Base-by-base conservation (phyloP, 371 early-diverging fungal species). In the Entomophthora muscae region DNA sequence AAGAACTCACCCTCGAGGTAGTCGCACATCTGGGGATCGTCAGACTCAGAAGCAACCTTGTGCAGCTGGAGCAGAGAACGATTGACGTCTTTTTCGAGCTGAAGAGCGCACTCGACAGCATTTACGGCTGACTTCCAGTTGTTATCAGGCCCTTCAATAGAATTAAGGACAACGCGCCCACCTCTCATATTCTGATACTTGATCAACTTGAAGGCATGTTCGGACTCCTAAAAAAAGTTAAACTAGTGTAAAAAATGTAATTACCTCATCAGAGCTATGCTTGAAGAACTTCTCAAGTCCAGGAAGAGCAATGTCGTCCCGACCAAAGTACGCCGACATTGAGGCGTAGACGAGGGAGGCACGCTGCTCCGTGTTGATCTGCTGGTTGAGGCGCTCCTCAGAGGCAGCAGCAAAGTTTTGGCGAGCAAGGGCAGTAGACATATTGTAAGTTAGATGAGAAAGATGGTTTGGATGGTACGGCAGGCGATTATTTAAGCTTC, bases 31-130 rank as follows among this genome's bases (percentile, higher is more conserved):
- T 84, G 82, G 12, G 76, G 66, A 64, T 84, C 84, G 23, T 70
- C 63, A 54, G 75, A 67, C 60, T 76, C 73, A 26, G 70, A 69
- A 13, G 77, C 79, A 28, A 81, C 61, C 27, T 68, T 66, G 61
- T 79, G 75, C 33, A 84, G 73, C 60, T 75, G 76, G 23, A 84
- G 66, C 26, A 83, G 67, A 27, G 78, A 72, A 57, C 77, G 75
- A 73, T 84, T 84, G 55, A 84, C 82, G 65, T 78, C 80, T 64
- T 81, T 82, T 68, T 84, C 84, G 33, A 84, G 72, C 67, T 84
- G 82, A 52, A 84, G 73, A 26, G 81, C 81, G 23, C 78, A 74
- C 70, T 84, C 83, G 58, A 84, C 68, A 32, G 82, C 81, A 61
- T 82, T 78, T 65, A 76, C 75, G 56, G 84, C 84, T 32, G 80